Evolutionary conservation across 768 basidiomycete species (phyloP).

Genomic region (Lactifluus piperatus): DNA sequence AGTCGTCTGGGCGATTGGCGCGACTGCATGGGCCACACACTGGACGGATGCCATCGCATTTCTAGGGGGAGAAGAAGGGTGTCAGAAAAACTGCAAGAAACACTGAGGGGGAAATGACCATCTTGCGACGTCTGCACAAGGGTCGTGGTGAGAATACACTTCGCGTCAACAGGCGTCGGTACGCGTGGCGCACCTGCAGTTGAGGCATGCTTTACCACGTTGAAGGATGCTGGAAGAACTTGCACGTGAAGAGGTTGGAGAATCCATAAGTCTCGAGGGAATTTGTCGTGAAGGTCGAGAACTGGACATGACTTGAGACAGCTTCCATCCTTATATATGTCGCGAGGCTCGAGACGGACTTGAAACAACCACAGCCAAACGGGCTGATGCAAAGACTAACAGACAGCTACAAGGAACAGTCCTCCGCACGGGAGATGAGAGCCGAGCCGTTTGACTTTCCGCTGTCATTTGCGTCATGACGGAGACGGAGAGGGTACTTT

Average conservation of each 20-base stretch:
- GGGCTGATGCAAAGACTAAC: neutral
- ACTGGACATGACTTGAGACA: neutral
- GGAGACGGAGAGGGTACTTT: too few species aligned
- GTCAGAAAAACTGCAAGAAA: neutral
- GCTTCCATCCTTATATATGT: constrained; percentile 13
- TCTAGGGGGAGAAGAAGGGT: constrained; percentile 30
- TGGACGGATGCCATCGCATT: constrained; percentile 57
- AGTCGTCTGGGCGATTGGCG: constrained; percentile 54
- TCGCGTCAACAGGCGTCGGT: neutral
- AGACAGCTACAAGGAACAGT: neutral
- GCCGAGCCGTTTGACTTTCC: neutral
- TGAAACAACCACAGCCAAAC: neutral
- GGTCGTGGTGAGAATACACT: neutral
- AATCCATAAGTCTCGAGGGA: constrained; percentile 1
- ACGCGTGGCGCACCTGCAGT: constrained; percentile 15
- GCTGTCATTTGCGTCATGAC: neutral
- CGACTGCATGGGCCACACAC: constrained; percentile 53
- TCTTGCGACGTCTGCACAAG: constrained; percentile 16
- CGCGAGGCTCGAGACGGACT: neutral
- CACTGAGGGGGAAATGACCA: neutral
- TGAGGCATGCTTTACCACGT: constrained; percentile 21
- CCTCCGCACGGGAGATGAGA: neutral
- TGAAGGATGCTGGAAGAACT: constrained; percentile 16
- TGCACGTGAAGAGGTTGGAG: constrained; percentile 4
- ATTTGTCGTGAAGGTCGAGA: neutral